A percentile compares a stretch with the other conserved stretches of the same genome.
Evolutionary conservation across 768 basidiomycete genomes (phyloP).

Genomic region (Russula sp.): DNA sequence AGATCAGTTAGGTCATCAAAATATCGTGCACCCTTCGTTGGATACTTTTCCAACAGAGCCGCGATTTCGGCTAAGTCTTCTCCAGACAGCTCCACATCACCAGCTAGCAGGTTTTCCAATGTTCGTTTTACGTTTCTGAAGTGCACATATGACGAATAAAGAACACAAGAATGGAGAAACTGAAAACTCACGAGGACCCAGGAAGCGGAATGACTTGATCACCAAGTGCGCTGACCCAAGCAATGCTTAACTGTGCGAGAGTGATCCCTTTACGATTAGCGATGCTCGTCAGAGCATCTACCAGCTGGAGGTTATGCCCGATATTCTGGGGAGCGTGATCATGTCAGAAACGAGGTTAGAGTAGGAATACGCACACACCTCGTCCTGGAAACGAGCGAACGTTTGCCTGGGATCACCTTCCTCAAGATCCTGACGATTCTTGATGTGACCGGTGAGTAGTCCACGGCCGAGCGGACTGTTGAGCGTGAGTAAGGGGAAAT

Average conservation of each 20-base stretch:
- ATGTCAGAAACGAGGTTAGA: slow-evolving; percentile 11
- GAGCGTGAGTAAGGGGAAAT: neutral
- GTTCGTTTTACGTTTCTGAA: slow-evolving; percentile 37
- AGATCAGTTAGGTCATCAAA: slow-evolving; percentile 22
- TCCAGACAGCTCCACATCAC: slow-evolving; percentile 31
- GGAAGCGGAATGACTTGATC: slow-evolving; percentile 42
- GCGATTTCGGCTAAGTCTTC: slow-evolving; percentile 38
- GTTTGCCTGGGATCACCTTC: slow-evolving; percentile 32
- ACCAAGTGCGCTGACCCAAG: slow-evolving; percentile 36
- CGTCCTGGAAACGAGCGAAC: slow-evolving; percentile 36
- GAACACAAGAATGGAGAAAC: neutral
- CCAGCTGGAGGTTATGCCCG: slow-evolving; percentile 38
- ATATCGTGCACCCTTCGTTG: slow-evolving; percentile 40
- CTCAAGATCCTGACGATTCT: slow-evolving; percentile 31
- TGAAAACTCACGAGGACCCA: slow-evolving; percentile 36
- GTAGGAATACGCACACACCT: slow-evolving; percentile 22
- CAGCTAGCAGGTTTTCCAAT: slow-evolving; percentile 38
- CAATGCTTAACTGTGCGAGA: slow-evolving; percentile 36
- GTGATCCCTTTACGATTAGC: slow-evolving; percentile 40
- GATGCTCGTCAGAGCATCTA: slow-evolving; percentile 36
- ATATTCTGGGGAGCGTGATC: slow-evolving; percentile 30
- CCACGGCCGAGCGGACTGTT: slow-evolving; percentile 49
- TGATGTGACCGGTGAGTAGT: slow-evolving; percentile 47
- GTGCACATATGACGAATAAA: neutral
- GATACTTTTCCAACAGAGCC: slow-evolving; percentile 31